These are phyloP conservation scores for Salicornia ramosissima DNA, from an alignment of 148 eudicot genomes.

Conservation along the genomic window DNA sequence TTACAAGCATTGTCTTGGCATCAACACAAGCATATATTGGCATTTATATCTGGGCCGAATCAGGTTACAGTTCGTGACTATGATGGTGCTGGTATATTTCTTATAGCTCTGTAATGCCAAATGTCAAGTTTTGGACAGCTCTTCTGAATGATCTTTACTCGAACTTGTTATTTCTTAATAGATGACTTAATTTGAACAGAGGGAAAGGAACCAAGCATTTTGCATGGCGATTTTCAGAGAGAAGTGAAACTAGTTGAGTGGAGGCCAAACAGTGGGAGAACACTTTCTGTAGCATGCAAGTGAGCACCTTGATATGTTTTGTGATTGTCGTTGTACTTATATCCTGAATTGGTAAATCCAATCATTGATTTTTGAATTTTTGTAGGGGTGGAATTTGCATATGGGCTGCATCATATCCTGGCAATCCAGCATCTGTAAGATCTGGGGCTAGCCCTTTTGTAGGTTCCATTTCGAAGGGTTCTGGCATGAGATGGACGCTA, in stretches of 20 bases:
- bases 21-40: constrained; percentile 77
- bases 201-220: constrained; percentile 67
- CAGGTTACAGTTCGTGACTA: constrained; percentile 86
- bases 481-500: constrained; percentile 79
- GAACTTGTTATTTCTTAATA: neutral
- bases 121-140: neutral
- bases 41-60: constrained; percentile 77
- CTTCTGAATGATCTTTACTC: neutral
- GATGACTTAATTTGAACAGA: constrained; percentile 36
- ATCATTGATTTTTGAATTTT: neutral
- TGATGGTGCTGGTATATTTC: constrained; percentile 66
- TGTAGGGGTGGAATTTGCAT: constrained; percentile 92
- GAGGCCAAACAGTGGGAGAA: constrained; percentile 97
- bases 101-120: neutral
- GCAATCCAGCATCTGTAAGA: constrained; percentile 85
- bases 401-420: constrained; percentile 96
- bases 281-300: constrained; percentile 97
- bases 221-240: constrained; percentile 71
- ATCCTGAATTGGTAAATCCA: neutral
- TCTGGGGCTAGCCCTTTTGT: constrained; percentile 67
- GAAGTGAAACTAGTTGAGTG: constrained; percentile 80
- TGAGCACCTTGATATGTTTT: constrained; percentile 35
- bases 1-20: constrained; percentile 91
- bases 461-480: constrained; percentile 66
- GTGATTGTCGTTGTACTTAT: too few species aligned